These are phyloP conservation scores for Oenanthe sinensis DNA, from an alignment of 129 eudicot genomes.

Conservation along the genomic window DNA sequence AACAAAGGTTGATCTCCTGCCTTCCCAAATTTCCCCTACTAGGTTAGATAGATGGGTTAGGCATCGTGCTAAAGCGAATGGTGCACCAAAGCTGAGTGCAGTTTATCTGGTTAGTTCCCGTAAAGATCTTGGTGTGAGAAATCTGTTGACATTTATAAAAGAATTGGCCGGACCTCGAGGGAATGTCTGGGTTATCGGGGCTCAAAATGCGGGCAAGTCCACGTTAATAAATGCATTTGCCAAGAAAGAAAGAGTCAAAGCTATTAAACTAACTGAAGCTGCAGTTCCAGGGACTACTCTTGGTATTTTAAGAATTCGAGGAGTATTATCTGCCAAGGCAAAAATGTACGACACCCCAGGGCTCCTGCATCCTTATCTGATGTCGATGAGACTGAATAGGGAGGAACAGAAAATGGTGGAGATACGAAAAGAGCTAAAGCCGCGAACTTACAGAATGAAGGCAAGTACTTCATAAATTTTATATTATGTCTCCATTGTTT, in stretches of 20 bases:
- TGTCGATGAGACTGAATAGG: slow-evolving; percentile 87
- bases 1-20: slow-evolving; percentile 88
- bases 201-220: slow-evolving; percentile 95
- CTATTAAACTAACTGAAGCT: slow-evolving; percentile 82
- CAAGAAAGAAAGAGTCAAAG: slow-evolving; percentile 71
- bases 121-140: slow-evolving; percentile 90
- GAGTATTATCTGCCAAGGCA: slow-evolving; percentile 85
- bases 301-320: slow-evolving; percentile 83
- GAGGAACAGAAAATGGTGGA: slow-evolving; percentile 97
- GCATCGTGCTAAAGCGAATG: slow-evolving; percentile 80
- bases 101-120: slow-evolving; percentile 87
- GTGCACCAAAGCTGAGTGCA: slow-evolving; percentile 86
- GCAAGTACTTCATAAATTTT: slow-evolving; percentile 25
- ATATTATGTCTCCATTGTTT: background rate
- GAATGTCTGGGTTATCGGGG: slow-evolving; percentile 94
- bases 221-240: slow-evolving; percentile 80
- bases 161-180: slow-evolving; percentile 94
- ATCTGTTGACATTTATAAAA: slow-evolving; percentile 63
- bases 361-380: slow-evolving; percentile 74
- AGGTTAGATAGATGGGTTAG: slow-evolving; percentile 95
- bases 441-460: slow-evolving; percentile 78
- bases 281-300: slow-evolving; percentile 96
- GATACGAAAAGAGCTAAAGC: slow-evolving; percentile 74
- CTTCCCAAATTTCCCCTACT: slow-evolving; percentile 88
- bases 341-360: slow-evolving; percentile 99